A percentile compares a stretch with the other conserved stretches of the same genome.
phyloP scores from a whole-genome alignment of 768 basidiomycete species.

The Sporobolomyces phaffii region DNA sequence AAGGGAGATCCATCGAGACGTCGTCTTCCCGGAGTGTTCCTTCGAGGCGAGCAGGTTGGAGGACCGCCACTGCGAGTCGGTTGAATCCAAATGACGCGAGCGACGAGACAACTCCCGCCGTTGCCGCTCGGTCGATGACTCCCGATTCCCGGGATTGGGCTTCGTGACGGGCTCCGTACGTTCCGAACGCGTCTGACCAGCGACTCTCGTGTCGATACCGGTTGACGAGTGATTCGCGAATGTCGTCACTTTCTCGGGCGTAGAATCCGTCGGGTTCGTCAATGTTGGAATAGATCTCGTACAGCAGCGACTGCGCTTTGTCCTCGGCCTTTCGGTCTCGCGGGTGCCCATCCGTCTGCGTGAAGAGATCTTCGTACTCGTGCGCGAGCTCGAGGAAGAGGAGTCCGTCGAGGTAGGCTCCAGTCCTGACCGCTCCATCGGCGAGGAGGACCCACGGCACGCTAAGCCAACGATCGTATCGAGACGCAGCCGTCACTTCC shows the following conservation, averaged over 20 bases:
- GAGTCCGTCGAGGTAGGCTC: conserved; percentile 80
- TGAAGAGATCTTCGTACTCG: conserved; percentile 50
- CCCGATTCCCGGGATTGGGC: conserved; percentile 43
- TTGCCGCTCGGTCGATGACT: conserved; percentile 42
- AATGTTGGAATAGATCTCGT: conserved; percentile 87
- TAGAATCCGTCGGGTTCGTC: conserved; percentile 99
- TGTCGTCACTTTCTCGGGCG: conserved; percentile 72
- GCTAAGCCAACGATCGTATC: conserved; percentile 61
- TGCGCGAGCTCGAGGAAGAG: conserved; percentile 77
- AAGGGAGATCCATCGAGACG: conserved; percentile 52
- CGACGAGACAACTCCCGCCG: conserved; percentile 66
- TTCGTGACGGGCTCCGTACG: conserved; percentile 79
- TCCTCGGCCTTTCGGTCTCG: neutral
- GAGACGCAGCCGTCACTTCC: conserved; percentile 44
- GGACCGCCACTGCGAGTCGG: conserved; percentile 67
- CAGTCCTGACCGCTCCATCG: conserved; percentile 65
- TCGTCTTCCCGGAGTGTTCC: conserved; percentile 44
- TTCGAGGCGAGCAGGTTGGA: conserved; percentile 46
- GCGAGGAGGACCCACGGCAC: conserved; percentile 69
- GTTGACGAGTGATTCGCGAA: conserved; percentile 71
- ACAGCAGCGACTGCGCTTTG: conserved; percentile 63
- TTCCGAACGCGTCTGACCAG: conserved; percentile 83
- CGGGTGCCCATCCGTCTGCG: neutral
- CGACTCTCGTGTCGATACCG: conserved; percentile 87
- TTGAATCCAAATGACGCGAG: conserved; percentile 88